These are phyloP conservation scores for Lyophyllum atratum DNA, from an alignment of 768 basidiomycete genomes.

Conservation along the genomic window DNA sequence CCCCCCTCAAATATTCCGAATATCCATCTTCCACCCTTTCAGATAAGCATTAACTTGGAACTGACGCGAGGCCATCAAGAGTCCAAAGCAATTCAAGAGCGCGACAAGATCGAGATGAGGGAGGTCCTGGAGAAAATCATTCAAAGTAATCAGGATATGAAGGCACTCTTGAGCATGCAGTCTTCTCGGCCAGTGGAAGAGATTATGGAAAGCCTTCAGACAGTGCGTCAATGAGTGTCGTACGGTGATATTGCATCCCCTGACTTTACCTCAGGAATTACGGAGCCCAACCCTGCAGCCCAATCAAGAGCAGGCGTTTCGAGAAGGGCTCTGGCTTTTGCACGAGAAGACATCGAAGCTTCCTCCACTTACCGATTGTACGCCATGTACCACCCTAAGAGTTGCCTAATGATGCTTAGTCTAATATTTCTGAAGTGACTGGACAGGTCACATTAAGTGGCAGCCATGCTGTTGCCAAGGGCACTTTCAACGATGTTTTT, in stretches of 20 bases:
- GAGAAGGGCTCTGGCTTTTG: constrained; percentile 39
- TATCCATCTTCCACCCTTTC: constrained; percentile 11
- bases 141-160: constrained; percentile 35
- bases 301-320: constrained; percentile 32
- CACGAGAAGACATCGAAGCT: constrained; percentile 38
- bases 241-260: background rate
- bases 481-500: constrained; percentile 42
- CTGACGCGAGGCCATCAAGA: constrained; percentile 26
- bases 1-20: background rate
- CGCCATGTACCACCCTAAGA: constrained; percentile 16
- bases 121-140: constrained; percentile 36
- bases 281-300: constrained; percentile 33
- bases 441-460: constrained; percentile 39
- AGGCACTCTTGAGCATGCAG: constrained; percentile 29
- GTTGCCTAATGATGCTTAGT: background rate
- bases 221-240: constrained; percentile 23
- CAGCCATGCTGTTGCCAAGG: constrained; percentile 31
- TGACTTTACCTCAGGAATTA: constrained; percentile 31
- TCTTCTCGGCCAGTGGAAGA: constrained; percentile 34
- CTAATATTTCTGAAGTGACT: constrained; percentile 32
- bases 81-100: constrained; percentile 29
- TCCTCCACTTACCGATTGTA: constrained; percentile 45
- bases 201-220: constrained; percentile 45
- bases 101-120: constrained; percentile 35
- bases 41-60: constrained; percentile 31